Base-by-base conservation (phyloP, 345 rosid genomes). In the Euphorbia lathyris region DNA sequence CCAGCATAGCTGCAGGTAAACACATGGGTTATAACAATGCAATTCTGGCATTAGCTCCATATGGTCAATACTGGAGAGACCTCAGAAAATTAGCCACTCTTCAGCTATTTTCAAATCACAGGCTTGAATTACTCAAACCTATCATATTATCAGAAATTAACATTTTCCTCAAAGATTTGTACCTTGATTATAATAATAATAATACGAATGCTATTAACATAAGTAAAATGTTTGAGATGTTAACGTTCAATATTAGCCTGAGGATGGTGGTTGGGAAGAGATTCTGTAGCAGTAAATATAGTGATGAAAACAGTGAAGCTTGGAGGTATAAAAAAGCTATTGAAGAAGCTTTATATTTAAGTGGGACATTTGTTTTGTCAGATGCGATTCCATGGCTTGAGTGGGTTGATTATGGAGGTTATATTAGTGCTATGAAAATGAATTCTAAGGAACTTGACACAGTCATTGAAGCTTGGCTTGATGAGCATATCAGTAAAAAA, bases 61-160 rank as follows among this genome's bases (percentile, higher is more conserved):
- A 90, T 23, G 93, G 93, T 17, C 73, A 77, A 20, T 86, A 88
- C 34, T 90, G 93, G 93, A 87, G 91, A 4, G 81, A 83, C 52
- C 59, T 90, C 36, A 83, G 96, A 38, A 88, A 85, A 72, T 66
- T 88, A n/a, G 66, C 78, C 60, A 84, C 84, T 38, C 69, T 82
- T 19, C 80, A 90, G 74, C 86, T 88, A 53, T 78, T 90, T 38
- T 86, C 93, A 0, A 76, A 52, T 42, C 83, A 78, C 58, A 75
- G 91, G 23, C 71, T 86, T 5, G 86, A 79, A 48, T 30, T 43
- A 71, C 83, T 85, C 0, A 65, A 78, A 67, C 86, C 81, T 59
- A 74, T 86, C 16, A 86, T 86, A 14, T 27, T 69, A 11, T 72
- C 84, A 0, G 93, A 88, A 72, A 63, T 83, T 0, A 74, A 74